Base-by-base conservation (phyloP, 208 protist species). In the Herpetomonas tarakana region DNA sequence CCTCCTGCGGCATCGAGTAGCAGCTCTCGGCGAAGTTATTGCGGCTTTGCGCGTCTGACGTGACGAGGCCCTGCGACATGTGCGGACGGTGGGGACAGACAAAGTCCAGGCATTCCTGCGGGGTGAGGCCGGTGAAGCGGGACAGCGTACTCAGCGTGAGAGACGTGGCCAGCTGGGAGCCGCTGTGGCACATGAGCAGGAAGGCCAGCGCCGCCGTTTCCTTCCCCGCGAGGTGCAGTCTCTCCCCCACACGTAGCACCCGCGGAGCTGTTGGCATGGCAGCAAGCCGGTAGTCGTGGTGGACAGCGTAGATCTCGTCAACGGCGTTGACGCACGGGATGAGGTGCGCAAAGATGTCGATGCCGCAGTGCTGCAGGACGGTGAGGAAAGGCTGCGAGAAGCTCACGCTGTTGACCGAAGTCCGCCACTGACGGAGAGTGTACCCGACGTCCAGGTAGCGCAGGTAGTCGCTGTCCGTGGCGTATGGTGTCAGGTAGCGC, bases 61-160 rank as follows among this genome's bases (percentile, higher is more conserved):
- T 58, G 38, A 93, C 31, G 14, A 96, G 69, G 11, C 91, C 88
- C 49, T 96, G 88, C 67, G 92, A 89, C 54, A 93, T 81, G 60
- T 93, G 86, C 28, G 67, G 54, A 3, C 91, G 81, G 51, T 87
- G 76, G 29, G 90, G 81, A 1, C 68, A 76, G 27, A 94, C 57
- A 38, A 94, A 93, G 25, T 76, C 73, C 21, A 91, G 64, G 31
- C 92, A 65, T 72, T 94, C 79, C 52, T 87, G 60, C 38, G 83
- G 76, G 38, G 60, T 88, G 30, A 96, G 53, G 9, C 73, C 56
- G 60, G 72, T 81, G 45, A 83, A 68, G 35, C 68, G 64, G 0
- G 91, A 86, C 16, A 96, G 51, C 21, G 49, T 65, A 19, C 66
- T 56, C n/a, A 85, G 85, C 6, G 61, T 68, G 22, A 85, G 66